These are phyloP conservation scores for Nemania serpens DNA, from an alignment of 2,329 filamentous ascomycete genomes.

Conservation along the genomic window DNA sequence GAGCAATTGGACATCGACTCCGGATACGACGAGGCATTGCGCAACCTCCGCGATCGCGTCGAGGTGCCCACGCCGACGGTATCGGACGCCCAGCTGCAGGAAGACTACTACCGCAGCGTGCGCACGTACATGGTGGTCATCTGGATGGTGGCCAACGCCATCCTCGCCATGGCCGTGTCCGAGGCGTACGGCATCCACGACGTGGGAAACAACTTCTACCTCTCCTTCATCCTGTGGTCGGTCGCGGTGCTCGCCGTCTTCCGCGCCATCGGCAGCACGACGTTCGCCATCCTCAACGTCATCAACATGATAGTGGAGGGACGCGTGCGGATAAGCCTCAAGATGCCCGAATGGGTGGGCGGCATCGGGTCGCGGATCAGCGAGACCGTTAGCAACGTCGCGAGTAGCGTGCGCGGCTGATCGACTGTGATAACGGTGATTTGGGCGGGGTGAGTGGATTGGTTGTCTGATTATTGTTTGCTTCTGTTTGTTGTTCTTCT, in stretches of 20 bases:
- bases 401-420: slow-evolving; percentile 36
- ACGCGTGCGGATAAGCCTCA: slow-evolving; percentile 66
- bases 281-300: slow-evolving; percentile 82
- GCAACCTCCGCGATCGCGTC: slow-evolving; percentile 91
- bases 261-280: slow-evolving; percentile 78
- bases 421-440: background rate
- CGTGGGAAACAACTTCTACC: slow-evolving; percentile 84
- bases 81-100: slow-evolving; percentile 83
- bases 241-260: slow-evolving; percentile 88
- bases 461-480: background rate
- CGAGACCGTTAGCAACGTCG: slow-evolving; percentile 54
- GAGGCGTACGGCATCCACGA: slow-evolving; percentile 78
- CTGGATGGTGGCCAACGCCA: slow-evolving; percentile 91
- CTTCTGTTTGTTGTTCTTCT: background rate
- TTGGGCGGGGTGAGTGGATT: background rate
- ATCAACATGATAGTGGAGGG: slow-evolving; percentile 88
- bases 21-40: slow-evolving; percentile 94
- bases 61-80: slow-evolving; percentile 69
- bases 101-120: slow-evolving; percentile 98
- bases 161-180: slow-evolving; percentile 89
- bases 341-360: slow-evolving; percentile 51
- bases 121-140: slow-evolving; percentile 96
- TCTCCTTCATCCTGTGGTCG: slow-evolving; percentile 90
- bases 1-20: slow-evolving; percentile 98
- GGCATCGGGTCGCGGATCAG: slow-evolving; percentile 53